Evolutionary conservation across 441 rosid genomes (phyloP).

Genomic region (Euphorbia corollata): DNA sequence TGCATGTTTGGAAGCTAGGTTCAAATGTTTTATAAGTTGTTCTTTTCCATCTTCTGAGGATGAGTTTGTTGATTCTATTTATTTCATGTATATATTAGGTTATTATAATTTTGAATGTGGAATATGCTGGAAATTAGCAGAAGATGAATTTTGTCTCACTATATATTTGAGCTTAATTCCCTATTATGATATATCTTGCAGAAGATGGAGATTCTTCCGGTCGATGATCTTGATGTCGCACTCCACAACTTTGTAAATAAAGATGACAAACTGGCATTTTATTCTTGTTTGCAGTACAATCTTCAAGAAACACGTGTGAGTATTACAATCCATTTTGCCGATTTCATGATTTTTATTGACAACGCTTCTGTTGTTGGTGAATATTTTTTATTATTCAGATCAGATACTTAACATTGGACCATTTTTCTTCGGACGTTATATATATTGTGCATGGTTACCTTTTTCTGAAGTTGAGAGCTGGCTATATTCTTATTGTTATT

Average conservation of each 20-base stretch:
- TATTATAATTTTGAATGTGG: slow-evolving; percentile 9
- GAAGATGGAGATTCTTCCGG: slow-evolving; percentile 99
- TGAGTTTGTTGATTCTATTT: slow-evolving; percentile 3
- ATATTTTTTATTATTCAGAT: no score
- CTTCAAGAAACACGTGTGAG: slow-evolving; percentile 94
- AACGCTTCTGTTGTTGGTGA: no score
- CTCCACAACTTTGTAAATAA: slow-evolving; percentile 85
- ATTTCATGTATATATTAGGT: not conserved
- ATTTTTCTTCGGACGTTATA: no score
- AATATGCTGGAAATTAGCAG: slow-evolving; percentile 6
- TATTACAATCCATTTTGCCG: slow-evolving; percentile 3
- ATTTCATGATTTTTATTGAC: no score
- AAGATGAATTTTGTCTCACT: not conserved
- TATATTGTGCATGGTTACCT: no score
- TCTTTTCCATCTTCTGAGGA: not conserved
- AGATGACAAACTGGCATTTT: slow-evolving; percentile 92
- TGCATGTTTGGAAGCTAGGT: not conserved
- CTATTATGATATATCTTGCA: slow-evolving; percentile 33
- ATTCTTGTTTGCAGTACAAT: slow-evolving; percentile 76
- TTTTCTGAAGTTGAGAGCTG: no score
- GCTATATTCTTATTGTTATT: not conserved
- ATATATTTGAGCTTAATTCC: slow-evolving; percentile 10
- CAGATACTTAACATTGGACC: no score
- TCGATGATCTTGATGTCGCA: slow-evolving; percentile 83
- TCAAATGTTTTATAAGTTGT: not conserved